These are phyloP conservation scores for Candida multigemmis DNA, from an alignment of 805 yeast genomes.

Conservation along the genomic window DNA sequence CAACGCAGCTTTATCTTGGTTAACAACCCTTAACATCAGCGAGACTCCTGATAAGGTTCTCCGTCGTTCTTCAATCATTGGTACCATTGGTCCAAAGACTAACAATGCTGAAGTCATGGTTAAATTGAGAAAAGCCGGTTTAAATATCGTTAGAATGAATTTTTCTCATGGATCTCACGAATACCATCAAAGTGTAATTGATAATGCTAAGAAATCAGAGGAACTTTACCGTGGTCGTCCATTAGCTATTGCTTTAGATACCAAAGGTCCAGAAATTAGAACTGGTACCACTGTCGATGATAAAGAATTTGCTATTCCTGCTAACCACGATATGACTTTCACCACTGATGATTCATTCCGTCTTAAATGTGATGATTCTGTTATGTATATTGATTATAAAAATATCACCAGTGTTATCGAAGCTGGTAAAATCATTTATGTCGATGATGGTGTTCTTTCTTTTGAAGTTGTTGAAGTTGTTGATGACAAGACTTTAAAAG, in stretches of 20 bases:
- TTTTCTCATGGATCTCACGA: conserved; percentile 98
- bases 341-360: conserved; percentile 81
- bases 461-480: conserved; percentile 83
- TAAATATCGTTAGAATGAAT: conserved; percentile 98
- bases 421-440: conserved; percentile 82
- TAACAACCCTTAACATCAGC: conserved; percentile 64
- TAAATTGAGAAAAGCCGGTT: conserved; percentile 90
- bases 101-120: conserved; percentile 79
- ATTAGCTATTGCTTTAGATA: conserved; percentile 94
- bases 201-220: conserved; percentile 93
- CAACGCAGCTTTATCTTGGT: conserved; percentile 61
- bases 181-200: conserved; percentile 94
- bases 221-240: conserved; percentile 91
- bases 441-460: conserved; percentile 96
- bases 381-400: conserved; percentile 89
- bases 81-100: conserved; percentile 98
- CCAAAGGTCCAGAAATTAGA: conserved; percentile 99
- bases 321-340: conserved; percentile 87
- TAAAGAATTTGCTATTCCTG: conserved; percentile 71
- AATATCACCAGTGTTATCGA: conserved; percentile 93
- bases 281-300: conserved; percentile 87
- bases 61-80: conserved; percentile 95
- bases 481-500: conserved; percentile 77
- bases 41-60: conserved; percentile 68
- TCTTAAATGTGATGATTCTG: conserved; percentile 61